Conservation (phyloP, 345 rosid genomes). For the Mangifera indica region DNA sequence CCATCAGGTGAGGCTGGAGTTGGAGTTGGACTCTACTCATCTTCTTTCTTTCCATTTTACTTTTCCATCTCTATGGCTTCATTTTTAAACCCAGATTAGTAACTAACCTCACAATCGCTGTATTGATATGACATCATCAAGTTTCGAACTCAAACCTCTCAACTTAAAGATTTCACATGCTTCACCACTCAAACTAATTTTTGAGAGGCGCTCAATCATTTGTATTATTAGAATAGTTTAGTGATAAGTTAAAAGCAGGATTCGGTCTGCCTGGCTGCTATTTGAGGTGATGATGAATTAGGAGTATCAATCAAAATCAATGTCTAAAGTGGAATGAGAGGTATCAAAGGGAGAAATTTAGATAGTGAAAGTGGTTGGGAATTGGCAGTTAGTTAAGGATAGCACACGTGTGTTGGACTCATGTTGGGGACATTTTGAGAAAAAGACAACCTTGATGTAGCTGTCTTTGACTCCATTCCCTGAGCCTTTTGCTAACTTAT, state of each 20-base stretch:
- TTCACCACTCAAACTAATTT: too few species aligned
- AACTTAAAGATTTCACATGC: too few species aligned
- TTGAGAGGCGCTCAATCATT: too few species aligned
- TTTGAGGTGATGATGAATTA: background rate
- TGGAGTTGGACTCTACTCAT: constrained; percentile 6
- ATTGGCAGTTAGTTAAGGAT: constrained; percentile 11
- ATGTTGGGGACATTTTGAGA: constrained; percentile 20
- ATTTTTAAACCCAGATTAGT: too few species aligned
- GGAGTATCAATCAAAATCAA: constrained; percentile 6
- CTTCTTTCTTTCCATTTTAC: constrained; percentile 6
- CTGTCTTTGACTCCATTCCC: constrained; percentile 24
- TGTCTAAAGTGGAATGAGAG: constrained; percentile 1
- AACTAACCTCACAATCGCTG: too few species aligned
- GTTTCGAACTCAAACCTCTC: too few species aligned
- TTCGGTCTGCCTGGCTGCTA: background rate
- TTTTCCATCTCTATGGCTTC: background rate
- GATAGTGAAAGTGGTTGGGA: constrained; percentile 13
- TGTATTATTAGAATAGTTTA: background rate
- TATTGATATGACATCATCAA: too few species aligned
- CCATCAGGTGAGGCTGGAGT: constrained; percentile 13
- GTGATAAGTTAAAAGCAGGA: background rate
- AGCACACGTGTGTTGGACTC: constrained; percentile 39
- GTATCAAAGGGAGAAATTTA: constrained; percentile 1
- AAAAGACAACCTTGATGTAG: constrained; percentile 32
- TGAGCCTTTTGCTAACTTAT: constrained; percentile 18